These are phyloP conservation scores for Omphalotus olearius DNA, from an alignment of 1,284 basidiomycete genomes.

Conservation along the genomic window DNA sequence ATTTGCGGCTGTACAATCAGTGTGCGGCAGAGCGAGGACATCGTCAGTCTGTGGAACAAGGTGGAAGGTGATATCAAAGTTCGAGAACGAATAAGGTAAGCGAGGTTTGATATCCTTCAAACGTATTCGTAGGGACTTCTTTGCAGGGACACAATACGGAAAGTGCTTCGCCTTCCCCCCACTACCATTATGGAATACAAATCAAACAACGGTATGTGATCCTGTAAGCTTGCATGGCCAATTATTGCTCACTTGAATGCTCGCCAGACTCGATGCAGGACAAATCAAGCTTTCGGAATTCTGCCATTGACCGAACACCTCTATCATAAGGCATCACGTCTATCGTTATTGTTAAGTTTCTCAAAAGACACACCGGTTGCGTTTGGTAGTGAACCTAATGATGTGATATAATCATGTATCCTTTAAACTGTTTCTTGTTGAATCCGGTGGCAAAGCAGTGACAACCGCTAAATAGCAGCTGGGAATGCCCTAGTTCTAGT, in stretches of 20 bases:
- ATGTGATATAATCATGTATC: conserved; percentile 6
- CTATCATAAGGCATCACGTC: conserved; percentile 24
- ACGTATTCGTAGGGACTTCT: not conserved
- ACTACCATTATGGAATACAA: conserved; percentile 81
- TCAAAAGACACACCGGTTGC: not conserved
- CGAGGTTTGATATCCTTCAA: conserved; percentile 8
- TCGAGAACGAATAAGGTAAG: conserved; percentile 70
- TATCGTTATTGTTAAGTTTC: conserved; percentile 11
- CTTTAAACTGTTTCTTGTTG: not conserved
- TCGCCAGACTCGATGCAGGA: conserved; percentile 75
- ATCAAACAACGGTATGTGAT: conserved; percentile 68
- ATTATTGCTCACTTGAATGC: conserved; percentile 1
- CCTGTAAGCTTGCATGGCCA: not conserved
- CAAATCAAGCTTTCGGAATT: conserved; percentile 74
- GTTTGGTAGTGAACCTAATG: not conserved
- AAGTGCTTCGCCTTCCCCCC: conserved; percentile 62
- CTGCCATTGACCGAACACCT: conserved; percentile 53
- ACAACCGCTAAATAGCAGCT: no score
- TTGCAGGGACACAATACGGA: conserved; percentile 62
- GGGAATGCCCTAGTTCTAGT: no score
- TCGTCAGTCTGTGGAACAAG: conserved; percentile 77
- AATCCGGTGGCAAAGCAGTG: no score
- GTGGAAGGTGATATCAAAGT: conserved; percentile 62
- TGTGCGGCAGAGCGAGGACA: conserved; percentile 79
- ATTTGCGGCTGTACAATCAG: conserved; percentile 85